phyloP scores from a whole-genome alignment of 2,329 filamentous ascomycete genomes.

The Monilinia fructigena region DNA sequence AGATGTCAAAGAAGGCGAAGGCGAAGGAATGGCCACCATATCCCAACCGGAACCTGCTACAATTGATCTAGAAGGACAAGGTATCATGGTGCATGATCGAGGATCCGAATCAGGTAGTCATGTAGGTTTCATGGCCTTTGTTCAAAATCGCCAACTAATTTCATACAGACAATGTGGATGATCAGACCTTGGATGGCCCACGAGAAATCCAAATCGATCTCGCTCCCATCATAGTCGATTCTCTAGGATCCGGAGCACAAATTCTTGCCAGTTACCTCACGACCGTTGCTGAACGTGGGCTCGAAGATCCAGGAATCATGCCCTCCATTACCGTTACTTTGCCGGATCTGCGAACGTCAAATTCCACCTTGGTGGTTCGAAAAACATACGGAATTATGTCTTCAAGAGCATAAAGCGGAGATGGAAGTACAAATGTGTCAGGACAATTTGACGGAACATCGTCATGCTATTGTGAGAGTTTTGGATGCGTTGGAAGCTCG shows the following conservation, averaged over 20 bases:
- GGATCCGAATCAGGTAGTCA: conserved; percentile 84
- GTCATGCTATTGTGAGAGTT: conserved; percentile 91
- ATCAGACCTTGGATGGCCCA: conserved; percentile 82
- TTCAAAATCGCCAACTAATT: conserved; percentile 36
- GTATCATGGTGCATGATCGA: conserved; percentile 96
- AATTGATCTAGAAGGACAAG: conserved; percentile 88
- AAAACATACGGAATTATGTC: conserved; percentile 93
- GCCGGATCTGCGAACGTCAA: conserved; percentile 94
- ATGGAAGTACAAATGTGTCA: conserved; percentile 98
- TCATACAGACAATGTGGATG: conserved; percentile 95
- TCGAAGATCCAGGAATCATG: conserved; percentile 72
- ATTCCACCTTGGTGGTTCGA: conserved; percentile 99
- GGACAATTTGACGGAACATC: conserved; percentile 86
- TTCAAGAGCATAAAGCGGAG: conserved; percentile 93
- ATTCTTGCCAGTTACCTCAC: conserved; percentile 93
- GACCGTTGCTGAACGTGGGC: conserved; percentile 77
- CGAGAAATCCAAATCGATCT: conserved; percentile 96
- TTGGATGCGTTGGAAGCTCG: conserved; percentile 85
- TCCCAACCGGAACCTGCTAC: conserved; percentile 47
- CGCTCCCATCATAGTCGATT: conserved; percentile 83
- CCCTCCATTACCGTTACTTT: conserved; percentile 81
- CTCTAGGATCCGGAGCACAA: conserved; percentile 89
- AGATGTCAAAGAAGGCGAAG: conserved; percentile 30
- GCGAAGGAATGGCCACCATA: conserved; percentile 39
- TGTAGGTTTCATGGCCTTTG: conserved; percentile 55